Percentiles rank a stretch among this genome's conserved stretches.
Conservation (phyloP, 352 stramenopile species). For the Elongisporangium prolatum region DNA sequence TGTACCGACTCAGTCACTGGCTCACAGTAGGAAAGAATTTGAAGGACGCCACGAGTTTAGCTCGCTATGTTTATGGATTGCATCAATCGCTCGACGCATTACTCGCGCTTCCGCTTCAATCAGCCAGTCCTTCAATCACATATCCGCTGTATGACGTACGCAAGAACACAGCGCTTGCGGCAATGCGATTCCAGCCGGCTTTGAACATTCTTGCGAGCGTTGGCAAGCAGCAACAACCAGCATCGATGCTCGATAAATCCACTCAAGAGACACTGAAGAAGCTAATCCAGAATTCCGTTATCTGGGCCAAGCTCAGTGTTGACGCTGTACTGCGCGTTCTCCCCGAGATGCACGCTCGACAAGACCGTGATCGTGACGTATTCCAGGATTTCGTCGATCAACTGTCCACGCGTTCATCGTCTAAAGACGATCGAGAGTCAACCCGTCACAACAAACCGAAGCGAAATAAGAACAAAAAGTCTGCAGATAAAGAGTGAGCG, state of each 20-base stretch:
- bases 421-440: not conserved
- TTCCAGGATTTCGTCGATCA: constrained; percentile 17
- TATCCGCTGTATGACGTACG: constrained; percentile 44
- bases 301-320: constrained; percentile 1
- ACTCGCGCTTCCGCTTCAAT: not conserved
- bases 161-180: constrained; percentile 47
- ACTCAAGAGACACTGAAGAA: constrained; percentile 9
- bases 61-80: constrained; percentile 28
- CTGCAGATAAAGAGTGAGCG: not conserved
- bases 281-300: constrained; percentile 8
- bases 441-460: constrained; percentile 1
- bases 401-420: not conserved
- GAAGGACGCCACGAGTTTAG: constrained; percentile 18
- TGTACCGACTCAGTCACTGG: constrained; percentile 40
- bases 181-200: constrained; percentile 32
- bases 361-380: constrained; percentile 15
- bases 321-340: constrained; percentile 11
- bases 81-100: constrained; percentile 14
- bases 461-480: constrained; percentile 9
- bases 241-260: not conserved
- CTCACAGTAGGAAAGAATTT: constrained; percentile 21
- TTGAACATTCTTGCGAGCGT: constrained; percentile 12
- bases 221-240: not conserved
- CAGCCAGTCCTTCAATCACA: constrained; percentile 15
- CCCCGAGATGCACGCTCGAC: constrained; percentile 16